Evolutionary conservation across 2,329 filamentous ascomycete genomes (phyloP).

Genomic region (Escovopsis sp.): DNA sequence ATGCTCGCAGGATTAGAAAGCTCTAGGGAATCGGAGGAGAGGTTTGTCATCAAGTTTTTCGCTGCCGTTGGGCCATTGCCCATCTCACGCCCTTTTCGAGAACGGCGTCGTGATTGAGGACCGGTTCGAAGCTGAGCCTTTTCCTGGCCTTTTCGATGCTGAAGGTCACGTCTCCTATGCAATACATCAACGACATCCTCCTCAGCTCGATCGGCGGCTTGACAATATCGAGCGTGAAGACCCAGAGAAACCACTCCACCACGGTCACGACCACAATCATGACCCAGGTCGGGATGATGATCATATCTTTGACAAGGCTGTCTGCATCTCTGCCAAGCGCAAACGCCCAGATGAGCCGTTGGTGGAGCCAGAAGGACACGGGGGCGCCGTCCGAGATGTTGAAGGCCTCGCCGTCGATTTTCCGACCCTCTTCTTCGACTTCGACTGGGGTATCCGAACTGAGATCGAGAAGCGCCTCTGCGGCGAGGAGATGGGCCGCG

Average conservation of each 20-base stretch:
- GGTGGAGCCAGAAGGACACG: slow-evolving; percentile 18
- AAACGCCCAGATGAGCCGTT: slow-evolving; percentile 11
- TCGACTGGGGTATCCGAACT: background rate
- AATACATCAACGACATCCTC: slow-evolving; percentile 11
- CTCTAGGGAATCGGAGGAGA: too few relatives aligned
- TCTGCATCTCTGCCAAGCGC: slow-evolving; percentile 5
- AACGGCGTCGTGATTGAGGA: slow-evolving; percentile 7
- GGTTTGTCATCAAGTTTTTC: too few relatives aligned
- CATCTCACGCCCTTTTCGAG: background rate
- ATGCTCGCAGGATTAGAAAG: too few relatives aligned
- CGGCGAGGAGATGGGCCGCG: slow-evolving; percentile 13
- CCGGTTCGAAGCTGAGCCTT: slow-evolving; percentile 8
- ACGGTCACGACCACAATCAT: slow-evolving; percentile 8
- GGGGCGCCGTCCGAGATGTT: slow-evolving; percentile 20
- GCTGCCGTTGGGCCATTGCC: background rate
- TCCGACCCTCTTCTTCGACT: background rate
- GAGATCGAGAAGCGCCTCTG: slow-evolving; percentile 13
- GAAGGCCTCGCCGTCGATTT: slow-evolving; percentile 20
- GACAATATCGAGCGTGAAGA: slow-evolving; percentile 12
- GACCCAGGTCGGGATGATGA: slow-evolving; percentile 13
- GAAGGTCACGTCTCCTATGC: slow-evolving; percentile 9
- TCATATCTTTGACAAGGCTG: slow-evolving; percentile 1
- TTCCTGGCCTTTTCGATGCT: slow-evolving; percentile 8
- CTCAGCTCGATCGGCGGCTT: slow-evolving; percentile 12
- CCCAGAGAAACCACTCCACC: slow-evolving; percentile 11